Base-by-base conservation (phyloP, 177 flowering plant genomes). In the Tripterygium wilfordii region DNA sequence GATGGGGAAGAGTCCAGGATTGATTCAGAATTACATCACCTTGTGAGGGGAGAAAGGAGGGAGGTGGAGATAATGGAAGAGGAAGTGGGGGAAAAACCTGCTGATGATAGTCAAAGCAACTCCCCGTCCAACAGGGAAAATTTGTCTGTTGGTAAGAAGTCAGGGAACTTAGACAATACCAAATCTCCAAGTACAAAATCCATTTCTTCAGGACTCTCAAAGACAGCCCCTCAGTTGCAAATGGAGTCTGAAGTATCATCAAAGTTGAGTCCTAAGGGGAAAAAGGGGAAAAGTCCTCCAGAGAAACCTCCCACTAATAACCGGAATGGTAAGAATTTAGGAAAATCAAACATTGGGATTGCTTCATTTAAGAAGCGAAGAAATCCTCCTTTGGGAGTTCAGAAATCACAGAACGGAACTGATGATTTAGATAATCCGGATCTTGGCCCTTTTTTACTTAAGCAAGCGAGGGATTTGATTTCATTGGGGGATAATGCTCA, bases 1-100 rank as follows among this genome's bases (percentile, higher is more conserved):
- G 74, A 82, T 53, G 90, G 88, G 21, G 90, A 75, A 10, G 94
- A 86, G 56, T 89, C 97, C 19, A 72, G 85, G 68, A 80, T 89
- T 57, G 97, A 89, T 64, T 86, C 87, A 0, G 97, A 89, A 63
- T 57, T 86, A 54, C 72, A 76, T 18, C 90, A 89, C 64, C 92
- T 89, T 51, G 95, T 77, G 12, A 92, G 88, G 29, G 97, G 88
- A 42, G 90, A 82, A 67, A 80, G 69, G 75, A 76, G 71, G 49
- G 92, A 80, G 58, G 62, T 78, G 49, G 92, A 85, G 70, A 81
- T 85, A 51, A 78, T 79, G 66, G 77, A 81, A 49, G 78, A 79
- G 28, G 85, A 72, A 13, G 75, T 48, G 49, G 54, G 66, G 46
- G 63, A 57, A 15, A 77, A 67, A 50, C 61, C 64, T 0, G 81